These are phyloP conservation scores for Combretum micranthum DNA, from an alignment of 345 rosid species.

Conservation along the genomic window DNA sequence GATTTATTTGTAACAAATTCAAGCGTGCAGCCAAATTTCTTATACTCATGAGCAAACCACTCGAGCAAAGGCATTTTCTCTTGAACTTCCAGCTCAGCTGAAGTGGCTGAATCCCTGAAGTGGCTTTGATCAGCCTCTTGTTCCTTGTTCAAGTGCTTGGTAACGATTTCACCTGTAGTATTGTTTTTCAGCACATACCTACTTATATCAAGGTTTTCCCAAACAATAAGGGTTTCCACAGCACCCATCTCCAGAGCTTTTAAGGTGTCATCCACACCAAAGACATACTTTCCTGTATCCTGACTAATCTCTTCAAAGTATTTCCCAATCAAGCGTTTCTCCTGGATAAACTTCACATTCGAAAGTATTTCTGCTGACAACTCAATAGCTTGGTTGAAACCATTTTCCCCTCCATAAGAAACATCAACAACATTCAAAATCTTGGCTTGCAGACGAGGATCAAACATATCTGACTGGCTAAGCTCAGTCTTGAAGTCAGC, in stretches of 20 bases:
- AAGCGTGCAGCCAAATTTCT: slow-evolving; percentile 69
- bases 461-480: slow-evolving; percentile 2
- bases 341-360: slow-evolving; percentile 21
- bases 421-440: slow-evolving; percentile 4
- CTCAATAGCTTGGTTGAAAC: slow-evolving; percentile 3
- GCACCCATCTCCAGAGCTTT: slow-evolving; percentile 92
- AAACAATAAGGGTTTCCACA: slow-evolving; percentile 78
- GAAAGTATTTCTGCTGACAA: neutral
- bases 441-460: slow-evolving; percentile 34
- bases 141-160: slow-evolving; percentile 72
- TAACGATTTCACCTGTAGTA: slow-evolving; percentile 43
- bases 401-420: slow-evolving; percentile 4
- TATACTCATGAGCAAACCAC: slow-evolving; percentile 92
- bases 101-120: slow-evolving; percentile 55
- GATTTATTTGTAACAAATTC: slow-evolving; percentile 91
- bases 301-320: slow-evolving; percentile 95
- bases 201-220: slow-evolving; percentile 85
- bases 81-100: slow-evolving; percentile 65
- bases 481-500: slow-evolving; percentile 86
- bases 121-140: slow-evolving; percentile 65
- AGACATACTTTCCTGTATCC: slow-evolving; percentile 85
- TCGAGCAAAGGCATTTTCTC: slow-evolving; percentile 76
- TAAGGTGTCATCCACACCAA: slow-evolving; percentile 81
- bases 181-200: slow-evolving; percentile 63
- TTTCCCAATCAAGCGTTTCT: slow-evolving; percentile 77